Base-by-base conservation (phyloP, 176 grass and related monocot species). In the Carex myosuroides region DNA sequence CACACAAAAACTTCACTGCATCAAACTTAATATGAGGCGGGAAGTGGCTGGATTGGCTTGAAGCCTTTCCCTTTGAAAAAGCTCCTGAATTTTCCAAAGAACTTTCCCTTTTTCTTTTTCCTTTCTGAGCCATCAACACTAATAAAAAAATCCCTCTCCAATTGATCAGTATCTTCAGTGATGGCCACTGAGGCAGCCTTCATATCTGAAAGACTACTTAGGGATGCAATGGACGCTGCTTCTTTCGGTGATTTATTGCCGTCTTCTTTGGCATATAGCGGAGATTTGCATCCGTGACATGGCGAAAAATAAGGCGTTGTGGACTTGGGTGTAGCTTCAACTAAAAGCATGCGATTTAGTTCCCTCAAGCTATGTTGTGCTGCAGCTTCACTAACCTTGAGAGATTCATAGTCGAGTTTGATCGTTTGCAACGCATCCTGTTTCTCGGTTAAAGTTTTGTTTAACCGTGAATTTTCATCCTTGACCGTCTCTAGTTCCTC, bases 361-460 rank as follows among this genome's bases (percentile, higher is more conserved):
- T 90, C 93, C 89, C 74, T 81, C 52, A 99, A 71, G 87, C 93
- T 93, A 65, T 61, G 85, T 59, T 87, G 91, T 13, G 96, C 88
- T 5, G 91, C 88, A 37, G 87, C 89, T 88, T 95, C 93, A 68
- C 91, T 93, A 54, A 95, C 84, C 83, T 95, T 99, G 37, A 99
- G 87, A 73, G 84, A 92, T 60, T 99, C 96, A 1, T 92, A 90
- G 50, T 95, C 91, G 59, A 95, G 93, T n/a, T 89, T 90, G 21
- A 99, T 85, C 21, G 41, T 90, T 74, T 89, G 61, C 74, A 95
- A 90, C 12, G 59, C 55, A 73, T 69, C 80, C n/a, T 92, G 91
- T 92, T 95, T 95, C 64, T 95, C 88, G 20, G 84, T 88, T 61
- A 95, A 86, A 48, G 89, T 55, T 76, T 93, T 82, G 46, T 93